These are phyloP conservation scores for Coffea humblotiana DNA, from an alignment of 305 asterid genomes.

Conservation along the genomic window DNA sequence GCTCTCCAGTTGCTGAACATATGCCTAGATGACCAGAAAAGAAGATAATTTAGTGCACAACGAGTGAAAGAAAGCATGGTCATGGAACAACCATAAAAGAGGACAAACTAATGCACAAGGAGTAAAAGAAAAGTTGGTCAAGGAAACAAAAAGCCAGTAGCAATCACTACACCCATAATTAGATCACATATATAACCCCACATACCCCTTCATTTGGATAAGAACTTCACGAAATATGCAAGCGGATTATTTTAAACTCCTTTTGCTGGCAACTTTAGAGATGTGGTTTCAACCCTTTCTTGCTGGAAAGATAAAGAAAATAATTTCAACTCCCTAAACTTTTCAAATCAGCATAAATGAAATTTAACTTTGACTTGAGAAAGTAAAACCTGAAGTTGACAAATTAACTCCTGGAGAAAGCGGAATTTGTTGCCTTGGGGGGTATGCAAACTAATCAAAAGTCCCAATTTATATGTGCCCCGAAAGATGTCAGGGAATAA, in stretches of 20 bases:
- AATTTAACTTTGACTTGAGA: neutral
- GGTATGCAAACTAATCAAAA: neutral
- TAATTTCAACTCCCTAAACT: neutral
- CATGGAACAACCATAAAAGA: neutral
- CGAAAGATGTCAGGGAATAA: neutral
- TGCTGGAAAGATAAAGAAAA: neutral
- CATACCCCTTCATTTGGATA: neutral
- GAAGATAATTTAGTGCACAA: constrained; percentile 14
- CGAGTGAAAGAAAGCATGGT: neutral
- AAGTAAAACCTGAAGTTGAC: neutral
- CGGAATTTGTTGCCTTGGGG: too few species aligned
- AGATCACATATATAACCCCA: neutral
- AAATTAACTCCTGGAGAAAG: too few species aligned
- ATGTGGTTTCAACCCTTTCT: neutral
- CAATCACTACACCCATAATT: neutral
- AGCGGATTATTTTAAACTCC: neutral
- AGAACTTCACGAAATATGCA: neutral
- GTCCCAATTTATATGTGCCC: neutral
- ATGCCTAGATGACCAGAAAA: constrained; percentile 53
- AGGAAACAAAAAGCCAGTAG: neutral
- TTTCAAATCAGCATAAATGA: neutral
- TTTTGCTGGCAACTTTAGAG: neutral
- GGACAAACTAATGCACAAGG: constrained; percentile 10
- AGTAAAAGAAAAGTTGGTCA: neutral
- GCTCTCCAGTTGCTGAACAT: constrained; percentile 91